Base-by-base conservation (phyloP, 108 stramenopile species). In the Cylindrotheca fusiformis region DNA sequence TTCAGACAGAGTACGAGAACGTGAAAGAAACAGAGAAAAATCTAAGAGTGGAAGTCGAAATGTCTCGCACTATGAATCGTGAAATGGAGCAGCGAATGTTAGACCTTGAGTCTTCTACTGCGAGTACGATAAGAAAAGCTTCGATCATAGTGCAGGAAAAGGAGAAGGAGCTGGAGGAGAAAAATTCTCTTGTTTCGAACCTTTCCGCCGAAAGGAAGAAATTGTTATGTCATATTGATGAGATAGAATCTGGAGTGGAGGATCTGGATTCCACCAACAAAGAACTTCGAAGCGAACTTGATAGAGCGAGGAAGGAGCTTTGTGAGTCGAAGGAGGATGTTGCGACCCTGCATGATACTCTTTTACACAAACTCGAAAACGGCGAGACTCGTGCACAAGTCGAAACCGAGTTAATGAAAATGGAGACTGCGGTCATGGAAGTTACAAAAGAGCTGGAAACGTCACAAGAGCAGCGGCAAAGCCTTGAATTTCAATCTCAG, bases 41-140 rank as follows among this genome's bases (percentile, higher is more conserved):
- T n/a, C 28, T 55, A 23, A 4, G 2, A 23, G n/a, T 66, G 48
- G 62, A 73, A 47, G n/a, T 59, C 4, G 65, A 66, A 23, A 65
- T 60, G 64, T 51, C 48, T 3, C 26, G 29, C 31, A 58, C 63
- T 4, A 63, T 60, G 48, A 31, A 52, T 4, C 8, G 26, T 22
- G 57, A 60, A 36, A 52, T 69, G 64, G 56, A 58, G 14, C 6
- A 14, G 36, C 36, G 36, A 14, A 14, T 41, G 36, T 14, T 41
- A 10, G 36, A 41, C 14, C 10, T 41, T 14, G 36, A 41, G 36
- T 6, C 36, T 41, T 41, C 14, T 6, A 10, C 36, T 41, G 36
- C 6, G 36, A 41, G 14, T 10, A 10, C 36, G 14, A 14, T 41
- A 14, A 14, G 14, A 41, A 14, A 6, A 6, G 6, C 14, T 6